Percentiles rank a stretch among this genome's conserved stretches.
phyloP scores from a whole-genome alignment of 768 basidiomycete species.

The Suillus hirtellus region DNA sequence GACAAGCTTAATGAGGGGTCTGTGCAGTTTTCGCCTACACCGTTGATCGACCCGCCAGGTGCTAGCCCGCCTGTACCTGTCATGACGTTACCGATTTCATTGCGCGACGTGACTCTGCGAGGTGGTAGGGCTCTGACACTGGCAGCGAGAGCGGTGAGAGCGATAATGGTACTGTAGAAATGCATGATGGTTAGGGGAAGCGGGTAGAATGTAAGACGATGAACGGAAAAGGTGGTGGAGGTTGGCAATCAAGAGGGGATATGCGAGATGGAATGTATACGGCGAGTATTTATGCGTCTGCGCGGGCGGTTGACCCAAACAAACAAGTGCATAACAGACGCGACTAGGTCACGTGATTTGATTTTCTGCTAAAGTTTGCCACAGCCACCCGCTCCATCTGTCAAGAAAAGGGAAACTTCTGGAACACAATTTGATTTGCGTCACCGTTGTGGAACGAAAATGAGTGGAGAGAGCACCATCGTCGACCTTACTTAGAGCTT shows the following conservation, averaged over 20 bases:
- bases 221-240: slow-evolving; percentile 4
- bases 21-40: slow-evolving; percentile 12
- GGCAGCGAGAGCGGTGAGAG: slow-evolving; percentile 26
- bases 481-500: background rate
- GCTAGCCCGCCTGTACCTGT: slow-evolving; percentile 32
- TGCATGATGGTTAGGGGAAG: slow-evolving; percentile 25
- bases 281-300: slow-evolving; percentile 14
- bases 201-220: background rate
- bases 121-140: slow-evolving; percentile 28
- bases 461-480: background rate
- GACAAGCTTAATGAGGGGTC: background rate
- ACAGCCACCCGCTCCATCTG: background rate
- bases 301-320: slow-evolving; percentile 13
- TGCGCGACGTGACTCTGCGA: slow-evolving; percentile 23
- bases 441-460: slow-evolving; percentile 7
- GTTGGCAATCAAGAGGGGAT: slow-evolving; percentile 14
- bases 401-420: slow-evolving; percentile 5
- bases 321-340: slow-evolving; percentile 20
- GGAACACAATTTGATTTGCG: background rate
- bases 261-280: background rate
- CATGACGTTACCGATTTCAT: slow-evolving; percentile 14
- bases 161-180: slow-evolving; percentile 21
- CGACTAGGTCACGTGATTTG: slow-evolving; percentile 29
- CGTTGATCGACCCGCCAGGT: slow-evolving; percentile 36
- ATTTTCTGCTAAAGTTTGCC: slow-evolving; percentile 15